phyloP scores from a whole-genome alignment of 208 protist genomes.

The Leishmania mexicana region DNA sequence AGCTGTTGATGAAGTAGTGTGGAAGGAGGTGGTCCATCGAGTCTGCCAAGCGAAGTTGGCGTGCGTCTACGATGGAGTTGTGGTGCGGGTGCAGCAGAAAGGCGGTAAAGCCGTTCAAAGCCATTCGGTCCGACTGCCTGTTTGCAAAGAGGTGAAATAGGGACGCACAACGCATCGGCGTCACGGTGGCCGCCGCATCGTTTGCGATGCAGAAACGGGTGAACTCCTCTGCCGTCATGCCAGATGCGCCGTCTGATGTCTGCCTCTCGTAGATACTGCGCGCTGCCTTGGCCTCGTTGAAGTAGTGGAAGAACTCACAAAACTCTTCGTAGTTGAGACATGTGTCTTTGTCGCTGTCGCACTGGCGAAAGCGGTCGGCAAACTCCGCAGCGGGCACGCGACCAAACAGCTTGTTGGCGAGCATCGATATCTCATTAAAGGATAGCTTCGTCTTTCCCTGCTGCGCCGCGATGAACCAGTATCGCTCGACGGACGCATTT shows the following conservation, averaged over 20 bases:
- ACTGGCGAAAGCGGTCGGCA: slow-evolving; percentile 25
- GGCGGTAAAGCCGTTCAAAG: slow-evolving; percentile 32
- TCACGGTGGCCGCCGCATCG: slow-evolving; percentile 14
- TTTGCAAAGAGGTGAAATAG: slow-evolving; percentile 36
- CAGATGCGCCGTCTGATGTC: neutral
- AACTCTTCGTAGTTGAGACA: slow-evolving; percentile 50
- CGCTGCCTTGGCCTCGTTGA: slow-evolving; percentile 30
- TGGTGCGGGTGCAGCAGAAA: slow-evolving; percentile 35
- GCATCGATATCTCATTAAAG: slow-evolving; percentile 29
- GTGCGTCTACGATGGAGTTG: slow-evolving; percentile 20
- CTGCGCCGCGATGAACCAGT: slow-evolving; percentile 26
- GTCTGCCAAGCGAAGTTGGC: slow-evolving; percentile 33
- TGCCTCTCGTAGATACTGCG: slow-evolving; percentile 12
- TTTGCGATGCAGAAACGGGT: slow-evolving; percentile 28
- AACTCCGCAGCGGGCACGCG: slow-evolving; percentile 33
- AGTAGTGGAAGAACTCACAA: slow-evolving; percentile 38
- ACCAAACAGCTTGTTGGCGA: slow-evolving; percentile 32
- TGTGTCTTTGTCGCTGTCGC: slow-evolving; percentile 30
- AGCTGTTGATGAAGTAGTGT: slow-evolving; percentile 92
- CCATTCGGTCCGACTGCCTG: slow-evolving; percentile 35
- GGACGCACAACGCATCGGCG: slow-evolving; percentile 32
- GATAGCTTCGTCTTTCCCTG: slow-evolving; percentile 23
- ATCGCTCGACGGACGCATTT: slow-evolving; percentile 14
- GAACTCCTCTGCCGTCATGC: slow-evolving; percentile 31
- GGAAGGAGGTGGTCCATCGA: slow-evolving; percentile 82